These are phyloP conservation scores for Macrotyloma uniflorum DNA, from an alignment of 306 rosid species.

Conservation along the genomic window DNA sequence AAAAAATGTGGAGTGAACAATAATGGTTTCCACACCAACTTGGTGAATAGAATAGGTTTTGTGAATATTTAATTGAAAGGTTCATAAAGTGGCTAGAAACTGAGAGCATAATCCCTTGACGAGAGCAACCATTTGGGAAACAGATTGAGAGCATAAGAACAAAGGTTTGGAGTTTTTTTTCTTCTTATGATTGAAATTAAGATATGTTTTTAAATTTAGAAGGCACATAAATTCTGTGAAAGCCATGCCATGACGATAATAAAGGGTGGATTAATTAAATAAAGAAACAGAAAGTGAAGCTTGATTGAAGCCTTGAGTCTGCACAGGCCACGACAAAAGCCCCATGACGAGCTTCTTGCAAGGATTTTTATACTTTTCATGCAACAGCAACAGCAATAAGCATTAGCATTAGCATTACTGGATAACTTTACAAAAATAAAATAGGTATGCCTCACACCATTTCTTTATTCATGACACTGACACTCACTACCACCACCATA, in stretches of 20 bases:
- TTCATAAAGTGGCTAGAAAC: constrained; percentile 34
- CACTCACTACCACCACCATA: constrained; percentile 54
- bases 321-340: constrained; percentile 47
- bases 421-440: not conserved
- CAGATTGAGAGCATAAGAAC: constrained; percentile 44
- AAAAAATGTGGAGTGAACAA: constrained; percentile 24
- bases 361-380: constrained; percentile 47
- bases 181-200: constrained; percentile 18
- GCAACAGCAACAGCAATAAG: not conserved
- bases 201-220: constrained; percentile 8
- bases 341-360: constrained; percentile 47
- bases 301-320: constrained; percentile 72
- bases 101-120: constrained; percentile 44
- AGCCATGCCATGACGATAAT: constrained; percentile 29
- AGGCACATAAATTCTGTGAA: constrained; percentile 40
- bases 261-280: constrained; percentile 12
- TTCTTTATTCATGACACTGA: constrained; percentile 54
- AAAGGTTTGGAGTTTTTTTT: constrained; percentile 33
- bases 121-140: constrained; percentile 45
- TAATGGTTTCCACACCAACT: constrained; percentile 18
- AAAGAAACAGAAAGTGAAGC: constrained; percentile 41
- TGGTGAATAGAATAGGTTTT: constrained; percentile 1
- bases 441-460: constrained; percentile 10
- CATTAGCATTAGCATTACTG: not conserved
- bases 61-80: constrained; percentile 6